Conservation (phyloP, 140 eudicot genomes). For the Anethum foeniculum region DNA sequence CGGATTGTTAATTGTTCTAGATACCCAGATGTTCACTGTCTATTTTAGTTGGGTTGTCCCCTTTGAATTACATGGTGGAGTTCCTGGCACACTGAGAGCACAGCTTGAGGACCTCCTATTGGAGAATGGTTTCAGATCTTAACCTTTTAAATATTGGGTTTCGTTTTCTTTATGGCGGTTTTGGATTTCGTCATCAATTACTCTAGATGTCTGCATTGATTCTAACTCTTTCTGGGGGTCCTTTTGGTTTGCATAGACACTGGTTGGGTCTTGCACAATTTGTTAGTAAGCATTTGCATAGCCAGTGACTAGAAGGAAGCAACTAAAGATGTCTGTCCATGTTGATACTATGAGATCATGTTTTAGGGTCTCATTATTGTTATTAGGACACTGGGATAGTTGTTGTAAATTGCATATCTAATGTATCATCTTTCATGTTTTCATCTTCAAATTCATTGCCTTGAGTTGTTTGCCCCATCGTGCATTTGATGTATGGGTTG, state of each 20-base stretch:
- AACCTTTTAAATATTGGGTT: neutral
- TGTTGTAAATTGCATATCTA: neutral
- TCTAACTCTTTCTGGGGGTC: neutral
- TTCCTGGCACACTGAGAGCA: neutral
- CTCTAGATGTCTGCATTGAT: neutral
- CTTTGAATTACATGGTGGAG: neutral
- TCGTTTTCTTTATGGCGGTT: neutral
- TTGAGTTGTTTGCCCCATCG: neutral
- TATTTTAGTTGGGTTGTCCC: neutral
- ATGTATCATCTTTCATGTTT: neutral
- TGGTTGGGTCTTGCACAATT: neutral
- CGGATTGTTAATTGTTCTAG: neutral
- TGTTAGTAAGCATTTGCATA: neutral
- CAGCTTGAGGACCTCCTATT: neutral
- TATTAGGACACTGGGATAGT: neutral
- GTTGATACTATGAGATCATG: neutral
- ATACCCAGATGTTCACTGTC: neutral
- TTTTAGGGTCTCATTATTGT: neutral
- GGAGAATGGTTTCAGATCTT: neutral
- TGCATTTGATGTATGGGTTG: neutral
- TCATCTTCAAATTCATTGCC: neutral
- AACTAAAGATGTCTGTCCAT: neutral
- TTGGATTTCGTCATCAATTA: neutral
- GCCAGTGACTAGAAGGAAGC: neutral
- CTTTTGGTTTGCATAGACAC: neutral